Evolutionary conservation across 345 rosid genomes (phyloP).

Genomic region (Heritiera littoralis): DNA sequence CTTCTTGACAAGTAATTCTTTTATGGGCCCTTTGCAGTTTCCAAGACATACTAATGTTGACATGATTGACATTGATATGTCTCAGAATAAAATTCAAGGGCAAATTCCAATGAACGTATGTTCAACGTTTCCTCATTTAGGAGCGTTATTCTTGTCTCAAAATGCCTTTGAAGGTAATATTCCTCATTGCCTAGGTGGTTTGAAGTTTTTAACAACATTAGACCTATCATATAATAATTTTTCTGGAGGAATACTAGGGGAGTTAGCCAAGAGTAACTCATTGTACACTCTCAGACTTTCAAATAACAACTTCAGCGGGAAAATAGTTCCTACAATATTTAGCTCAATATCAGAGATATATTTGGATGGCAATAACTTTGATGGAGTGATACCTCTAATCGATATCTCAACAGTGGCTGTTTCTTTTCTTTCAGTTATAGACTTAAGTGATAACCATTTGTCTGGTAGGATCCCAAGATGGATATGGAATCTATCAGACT

Average conservation of each 20-base stretch:
- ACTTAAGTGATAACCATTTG: no score
- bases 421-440: no score
- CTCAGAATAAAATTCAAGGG: neutral
- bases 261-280: neutral
- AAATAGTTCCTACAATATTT: neutral
- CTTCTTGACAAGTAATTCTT: neutral
- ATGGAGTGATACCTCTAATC: neutral
- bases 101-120: conserved; percentile 22
- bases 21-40: conserved; percentile 4
- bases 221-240: neutral
- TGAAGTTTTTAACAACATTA: neutral
- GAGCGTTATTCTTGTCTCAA: neutral
- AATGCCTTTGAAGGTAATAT: conserved; percentile 25
- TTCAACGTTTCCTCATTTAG: neutral
- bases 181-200: conserved; percentile 23
- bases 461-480: no score
- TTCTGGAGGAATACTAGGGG: conserved; percentile 13
- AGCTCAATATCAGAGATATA: neutral
- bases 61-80: neutral
- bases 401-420: no score
- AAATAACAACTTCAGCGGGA: conserved; percentile 32
- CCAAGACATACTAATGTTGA: neutral
- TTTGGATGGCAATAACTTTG: conserved; percentile 1
- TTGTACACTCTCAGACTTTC: conserved; percentile 15
- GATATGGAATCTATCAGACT: no score